Percentiles rank a stretch among this genome's conserved stretches.
Evolutionary conservation across 179 eudicot genomes (phyloP).

Genomic region (Gypsophila paniculata): DNA sequence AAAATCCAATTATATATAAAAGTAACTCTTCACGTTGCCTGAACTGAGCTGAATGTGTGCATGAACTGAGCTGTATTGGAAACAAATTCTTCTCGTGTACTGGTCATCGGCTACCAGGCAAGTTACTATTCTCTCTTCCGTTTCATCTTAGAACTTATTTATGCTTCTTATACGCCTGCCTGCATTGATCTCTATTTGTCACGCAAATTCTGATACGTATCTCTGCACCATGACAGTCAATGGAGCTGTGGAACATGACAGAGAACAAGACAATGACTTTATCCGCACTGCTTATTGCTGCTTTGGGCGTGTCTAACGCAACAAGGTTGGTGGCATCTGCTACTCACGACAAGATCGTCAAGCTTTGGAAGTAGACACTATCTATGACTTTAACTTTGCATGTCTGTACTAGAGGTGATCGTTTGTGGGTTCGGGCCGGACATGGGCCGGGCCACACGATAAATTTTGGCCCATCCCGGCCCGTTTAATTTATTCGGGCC

Average conservation of each 20-base stretch:
- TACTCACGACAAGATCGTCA: no score
- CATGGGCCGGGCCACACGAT: no score
- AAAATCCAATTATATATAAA: not conserved
- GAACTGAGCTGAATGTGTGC: slow-evolving; percentile 69
- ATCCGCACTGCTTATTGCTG: slow-evolving; percentile 62
- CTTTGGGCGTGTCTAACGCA: slow-evolving; percentile 54
- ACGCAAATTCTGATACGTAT: not conserved
- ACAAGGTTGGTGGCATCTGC: slow-evolving; percentile 63
- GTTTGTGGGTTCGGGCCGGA: no score
- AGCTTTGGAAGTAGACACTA: no score
- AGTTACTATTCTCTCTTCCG: slow-evolving; percentile 18
- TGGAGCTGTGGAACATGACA: slow-evolving; percentile 87
- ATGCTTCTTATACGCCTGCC: no score
- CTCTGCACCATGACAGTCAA: slow-evolving; percentile 43
- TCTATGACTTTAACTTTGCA: no score
- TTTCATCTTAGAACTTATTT: not conserved
- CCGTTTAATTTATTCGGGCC: no score
- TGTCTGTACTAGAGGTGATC: no score
- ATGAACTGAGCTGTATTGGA: slow-evolving; percentile 72
- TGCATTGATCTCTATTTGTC: not conserved
- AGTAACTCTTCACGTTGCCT: no score
- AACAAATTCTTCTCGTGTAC: slow-evolving; percentile 81
- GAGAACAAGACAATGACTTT: slow-evolving; percentile 80
- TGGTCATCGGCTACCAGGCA: slow-evolving; percentile 92
- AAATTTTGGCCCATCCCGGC: no score